A percentile compares a stretch with the other conserved stretches of the same genome.
These are phyloP conservation scores for Colletotrichum godetiae DNA, from an alignment of 2,329 filamentous ascomycete genomes.

Conservation along the genomic window DNA sequence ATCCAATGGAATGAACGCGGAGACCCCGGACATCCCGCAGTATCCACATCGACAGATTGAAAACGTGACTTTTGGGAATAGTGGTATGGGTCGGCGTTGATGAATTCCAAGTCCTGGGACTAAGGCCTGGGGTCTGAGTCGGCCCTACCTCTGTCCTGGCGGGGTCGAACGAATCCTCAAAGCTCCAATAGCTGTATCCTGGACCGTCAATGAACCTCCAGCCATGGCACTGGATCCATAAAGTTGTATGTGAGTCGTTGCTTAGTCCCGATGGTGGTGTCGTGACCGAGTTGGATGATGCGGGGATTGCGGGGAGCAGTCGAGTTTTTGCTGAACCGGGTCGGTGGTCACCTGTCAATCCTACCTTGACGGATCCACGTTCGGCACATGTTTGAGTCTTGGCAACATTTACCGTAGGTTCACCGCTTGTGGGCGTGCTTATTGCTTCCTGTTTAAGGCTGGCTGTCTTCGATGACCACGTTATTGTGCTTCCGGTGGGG, in stretches of 20 bases:
- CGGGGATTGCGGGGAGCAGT: constrained; percentile 7
- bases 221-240: background rate
- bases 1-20: constrained; percentile 11
- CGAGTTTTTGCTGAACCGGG: constrained; percentile 6
- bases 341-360: constrained; percentile 29
- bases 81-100: background rate
- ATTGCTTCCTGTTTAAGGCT: background rate
- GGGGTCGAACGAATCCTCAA: background rate
- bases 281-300: background rate
- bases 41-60: background rate
- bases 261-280: background rate
- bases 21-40: constrained; percentile 14
- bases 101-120: background rate
- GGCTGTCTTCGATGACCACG: background rate
- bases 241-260: too few relatives aligned
- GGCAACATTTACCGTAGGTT: background rate
- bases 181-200: background rate
- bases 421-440: background rate
- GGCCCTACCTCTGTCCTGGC: constrained; percentile 20
- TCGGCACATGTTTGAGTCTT: constrained; percentile 22
- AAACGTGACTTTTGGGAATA: background rate
- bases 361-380: constrained; percentile 8
- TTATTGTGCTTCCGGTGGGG: background rate
- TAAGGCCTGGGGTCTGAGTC: constrained; percentile 1
- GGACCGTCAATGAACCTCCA: background rate